These are phyloP conservation scores for Candida labiduridarum DNA, from an alignment of 1,139 yeast genomes.

Conservation along the genomic window DNA sequence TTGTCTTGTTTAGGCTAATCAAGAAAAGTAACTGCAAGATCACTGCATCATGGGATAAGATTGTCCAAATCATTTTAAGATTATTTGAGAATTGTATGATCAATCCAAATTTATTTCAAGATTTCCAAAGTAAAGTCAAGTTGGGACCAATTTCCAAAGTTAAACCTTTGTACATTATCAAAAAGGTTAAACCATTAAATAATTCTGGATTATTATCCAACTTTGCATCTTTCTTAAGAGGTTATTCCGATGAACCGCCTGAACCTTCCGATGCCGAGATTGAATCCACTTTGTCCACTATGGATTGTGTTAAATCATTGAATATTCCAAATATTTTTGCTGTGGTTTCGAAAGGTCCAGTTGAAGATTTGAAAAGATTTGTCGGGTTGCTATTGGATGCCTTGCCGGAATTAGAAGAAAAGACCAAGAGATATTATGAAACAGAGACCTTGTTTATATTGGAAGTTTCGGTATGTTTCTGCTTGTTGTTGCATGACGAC, in stretches of 20 bases:
- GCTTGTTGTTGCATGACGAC: constrained; percentile 44
- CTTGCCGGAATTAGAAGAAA: constrained; percentile 37
- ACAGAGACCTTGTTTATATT: constrained; percentile 56
- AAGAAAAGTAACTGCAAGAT: constrained; percentile 56
- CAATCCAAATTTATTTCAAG: constrained; percentile 65
- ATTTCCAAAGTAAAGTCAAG: constrained; percentile 58
- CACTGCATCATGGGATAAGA: constrained; percentile 59
- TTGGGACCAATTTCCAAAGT: constrained; percentile 61
- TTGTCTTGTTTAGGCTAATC: constrained; percentile 78
- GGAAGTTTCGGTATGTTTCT: constrained; percentile 56
- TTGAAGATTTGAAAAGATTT: constrained; percentile 24
- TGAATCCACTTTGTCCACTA: constrained; percentile 78
- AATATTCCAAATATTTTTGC: constrained; percentile 55
- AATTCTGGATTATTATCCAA: constrained; percentile 83
- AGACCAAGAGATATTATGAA: constrained; percentile 51
- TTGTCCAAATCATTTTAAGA: constrained; percentile 61
- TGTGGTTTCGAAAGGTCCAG: constrained; percentile 37
- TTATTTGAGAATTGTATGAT: constrained; percentile 75
- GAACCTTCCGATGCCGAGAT: constrained; percentile 90
- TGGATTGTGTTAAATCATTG: constrained; percentile 78
- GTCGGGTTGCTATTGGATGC: constrained; percentile 26
- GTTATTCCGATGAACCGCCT: constrained; percentile 80
- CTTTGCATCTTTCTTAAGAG: constrained; percentile 87
- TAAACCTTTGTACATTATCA: constrained; percentile 64
- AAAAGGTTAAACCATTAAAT: constrained; percentile 60